Percentiles rank a stretch among this genome's conserved stretches.
Conservation (phyloP, 2,329 filamentous ascomycete species). For the Colletotrichum sublineola region DNA sequence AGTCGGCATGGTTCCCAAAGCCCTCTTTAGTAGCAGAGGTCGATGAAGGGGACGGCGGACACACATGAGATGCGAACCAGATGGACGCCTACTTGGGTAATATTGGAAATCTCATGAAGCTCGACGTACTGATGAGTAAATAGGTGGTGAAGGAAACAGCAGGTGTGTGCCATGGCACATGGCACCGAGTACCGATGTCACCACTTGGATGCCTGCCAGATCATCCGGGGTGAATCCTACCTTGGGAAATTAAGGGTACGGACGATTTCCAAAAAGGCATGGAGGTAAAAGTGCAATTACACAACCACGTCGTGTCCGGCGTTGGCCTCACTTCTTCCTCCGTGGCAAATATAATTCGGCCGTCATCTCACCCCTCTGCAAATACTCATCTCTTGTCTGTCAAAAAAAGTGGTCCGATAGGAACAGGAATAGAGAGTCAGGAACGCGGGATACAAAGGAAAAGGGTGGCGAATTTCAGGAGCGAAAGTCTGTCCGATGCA, state of each 20-base stretch:
- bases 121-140: background rate
- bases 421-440: constrained; percentile 9
- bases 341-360: background rate
- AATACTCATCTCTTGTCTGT: background rate
- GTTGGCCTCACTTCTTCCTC: background rate
- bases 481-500: background rate
- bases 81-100: background rate
- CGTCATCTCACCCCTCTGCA: background rate
- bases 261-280: background rate
- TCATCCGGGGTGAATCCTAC: background rate
- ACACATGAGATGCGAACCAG: background rate
- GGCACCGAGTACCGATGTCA: background rate
- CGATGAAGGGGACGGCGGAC: too few relatives aligned
- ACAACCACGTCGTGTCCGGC: background rate
- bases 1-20: background rate
- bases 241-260: background rate
- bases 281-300: background rate
- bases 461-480: background rate
- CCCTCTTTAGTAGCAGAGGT: background rate
- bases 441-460: background rate
- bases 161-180: background rate
- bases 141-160: too few relatives aligned
- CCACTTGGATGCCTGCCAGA: too few relatives aligned
- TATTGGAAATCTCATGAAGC: background rate
- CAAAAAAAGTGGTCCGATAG: background rate